A percentile compares a stretch with the other conserved stretches of the same genome.
Evolutionary conservation across 179 eudicot species (phyloP).

Genomic region (Silene coronaria): DNA sequence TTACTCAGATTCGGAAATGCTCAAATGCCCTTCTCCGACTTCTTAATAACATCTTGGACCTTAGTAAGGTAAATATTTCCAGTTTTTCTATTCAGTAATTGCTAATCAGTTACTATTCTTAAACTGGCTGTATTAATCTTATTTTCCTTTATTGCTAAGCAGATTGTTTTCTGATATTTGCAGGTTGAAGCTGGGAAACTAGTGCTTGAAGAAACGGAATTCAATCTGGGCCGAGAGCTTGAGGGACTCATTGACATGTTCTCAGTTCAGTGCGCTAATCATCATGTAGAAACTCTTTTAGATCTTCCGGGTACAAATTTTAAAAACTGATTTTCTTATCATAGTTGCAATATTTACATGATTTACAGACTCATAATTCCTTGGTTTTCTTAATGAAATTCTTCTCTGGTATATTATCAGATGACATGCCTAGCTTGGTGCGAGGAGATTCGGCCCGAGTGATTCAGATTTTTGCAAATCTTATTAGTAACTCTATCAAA

Average conservation of each 20-base stretch:
- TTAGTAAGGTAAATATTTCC: conserved; percentile 64
- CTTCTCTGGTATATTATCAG: conserved; percentile 31
- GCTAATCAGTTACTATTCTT: neutral
- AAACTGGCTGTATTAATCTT: neutral
- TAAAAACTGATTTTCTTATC: neutral
- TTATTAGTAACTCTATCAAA: conserved; percentile 92
- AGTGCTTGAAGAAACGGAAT: conserved; percentile 82
- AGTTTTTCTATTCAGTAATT: neutral
- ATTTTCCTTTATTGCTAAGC: neutral
- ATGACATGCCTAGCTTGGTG: conserved; percentile 88
- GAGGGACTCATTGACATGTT: conserved; percentile 97
- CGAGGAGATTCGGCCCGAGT: conserved; percentile 92
- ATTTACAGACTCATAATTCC: neutral
- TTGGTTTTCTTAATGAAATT: neutral
- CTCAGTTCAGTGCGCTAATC: conserved; percentile 91
- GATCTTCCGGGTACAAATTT: conserved; percentile 71
- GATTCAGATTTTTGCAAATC: conserved; percentile 91
- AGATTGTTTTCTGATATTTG: neutral
- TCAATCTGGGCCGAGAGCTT: conserved; percentile 88
- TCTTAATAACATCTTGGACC: conserved; percentile 60
- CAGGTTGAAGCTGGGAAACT: conserved; percentile 98
- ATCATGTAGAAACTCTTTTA: conserved; percentile 78
- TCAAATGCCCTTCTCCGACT: conserved; percentile 89
- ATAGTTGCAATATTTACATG: neutral
- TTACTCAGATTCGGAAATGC: conserved; percentile 88